These are phyloP conservation scores for Penicillium pulvis DNA, from an alignment of 495 filamentous ascomycete species.

Conservation along the genomic window DNA sequence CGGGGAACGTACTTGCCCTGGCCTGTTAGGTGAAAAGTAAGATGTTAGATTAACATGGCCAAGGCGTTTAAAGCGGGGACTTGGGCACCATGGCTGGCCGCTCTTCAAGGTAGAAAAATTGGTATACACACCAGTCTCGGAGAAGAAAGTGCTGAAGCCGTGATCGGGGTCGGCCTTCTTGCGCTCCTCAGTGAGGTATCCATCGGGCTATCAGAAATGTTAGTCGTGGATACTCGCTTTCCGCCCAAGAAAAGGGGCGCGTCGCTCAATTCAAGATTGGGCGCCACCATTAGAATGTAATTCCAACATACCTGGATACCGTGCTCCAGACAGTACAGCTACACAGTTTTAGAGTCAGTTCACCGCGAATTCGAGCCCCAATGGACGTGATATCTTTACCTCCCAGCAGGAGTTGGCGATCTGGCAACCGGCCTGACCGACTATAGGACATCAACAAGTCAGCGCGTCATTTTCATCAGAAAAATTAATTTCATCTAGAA, in stretches of 20 bases:
- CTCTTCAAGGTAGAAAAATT: slow-evolving; percentile 11
- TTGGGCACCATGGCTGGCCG: slow-evolving; percentile 7
- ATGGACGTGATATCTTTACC: slow-evolving; percentile 55
- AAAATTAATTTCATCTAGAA: neutral
- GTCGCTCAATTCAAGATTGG: slow-evolving; percentile 19
- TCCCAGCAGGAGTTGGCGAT: slow-evolving; percentile 99
- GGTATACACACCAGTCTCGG: slow-evolving; percentile 81
- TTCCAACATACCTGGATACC: slow-evolving; percentile 85
- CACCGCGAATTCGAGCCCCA: slow-evolving; percentile 9
- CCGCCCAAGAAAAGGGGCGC: slow-evolving; percentile 23
- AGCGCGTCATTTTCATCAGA: slow-evolving; percentile 20
- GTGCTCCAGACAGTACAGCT: slow-evolving; percentile 99
- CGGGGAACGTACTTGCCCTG: slow-evolving; percentile 98
- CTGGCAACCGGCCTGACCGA: slow-evolving; percentile 99
- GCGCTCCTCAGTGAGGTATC: slow-evolving; percentile 97
- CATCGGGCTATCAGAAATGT: slow-evolving; percentile 74
- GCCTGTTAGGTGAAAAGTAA: slow-evolving; percentile 53
- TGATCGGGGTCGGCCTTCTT: slow-evolving; percentile 95
- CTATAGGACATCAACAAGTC: slow-evolving; percentile 50
- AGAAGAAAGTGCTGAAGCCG: slow-evolving; percentile 99
- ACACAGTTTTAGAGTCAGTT: slow-evolving; percentile 34
- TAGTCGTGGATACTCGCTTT: slow-evolving; percentile 28
- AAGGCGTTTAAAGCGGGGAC: slow-evolving; percentile 3
- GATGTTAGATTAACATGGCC: slow-evolving; percentile 11
- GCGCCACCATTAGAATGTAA: slow-evolving; percentile 19